Evolutionary conservation across 106 monocot genomes (phyloP), one percentile per base, ranked within the genome.

Genomic region (Dioscorea dumetorum): DNA sequence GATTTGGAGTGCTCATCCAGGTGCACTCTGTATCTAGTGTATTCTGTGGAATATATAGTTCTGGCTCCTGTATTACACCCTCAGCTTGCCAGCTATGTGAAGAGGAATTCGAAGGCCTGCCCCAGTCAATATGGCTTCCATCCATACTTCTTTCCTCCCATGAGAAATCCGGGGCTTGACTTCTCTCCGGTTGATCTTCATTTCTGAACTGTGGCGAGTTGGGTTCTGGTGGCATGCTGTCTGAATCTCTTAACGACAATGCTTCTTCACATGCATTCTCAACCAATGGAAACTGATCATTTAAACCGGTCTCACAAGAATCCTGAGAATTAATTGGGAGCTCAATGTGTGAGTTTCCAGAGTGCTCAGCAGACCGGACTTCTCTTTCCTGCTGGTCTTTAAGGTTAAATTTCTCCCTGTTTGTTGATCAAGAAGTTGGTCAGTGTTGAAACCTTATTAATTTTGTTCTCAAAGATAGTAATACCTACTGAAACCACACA

Each of bases 1-100:
- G 59, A 57, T 69, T 63, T 34, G 76, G 68, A 60, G 77, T 58
- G 50, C 58, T 21, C n/a, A 75, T 52, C 83, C 84, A 78, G 24
- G 49, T 73, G 49, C 33, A 49, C 50, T 66, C 68, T 13, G 18
- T 61, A 23, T 22, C n/a, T 62, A 23, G 61, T 8, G 60, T 35
- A 35, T 50, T 22, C 28, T 72, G 64, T 15, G 48, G 78, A 33
- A n/a, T 54, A 16, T 35, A 69, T 17, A 59, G 51, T 57, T 83
- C 87, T 12, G 67, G 5, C 28, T 70, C 79, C 66, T 74, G 82
- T 12, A 54, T 50, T 17, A 57, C 56, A 28, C 52, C 33, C 49
- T 83, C 80, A 17, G 54, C 70, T 13, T 65, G 66, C 83, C 77
- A 83, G 19, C 51, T 49, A 33, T 73, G 54, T 4, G 70, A 63